phyloP scores from a whole-genome alignment of 2,329 filamentous ascomycete species.

The Aspergillus viridinutans region DNA sequence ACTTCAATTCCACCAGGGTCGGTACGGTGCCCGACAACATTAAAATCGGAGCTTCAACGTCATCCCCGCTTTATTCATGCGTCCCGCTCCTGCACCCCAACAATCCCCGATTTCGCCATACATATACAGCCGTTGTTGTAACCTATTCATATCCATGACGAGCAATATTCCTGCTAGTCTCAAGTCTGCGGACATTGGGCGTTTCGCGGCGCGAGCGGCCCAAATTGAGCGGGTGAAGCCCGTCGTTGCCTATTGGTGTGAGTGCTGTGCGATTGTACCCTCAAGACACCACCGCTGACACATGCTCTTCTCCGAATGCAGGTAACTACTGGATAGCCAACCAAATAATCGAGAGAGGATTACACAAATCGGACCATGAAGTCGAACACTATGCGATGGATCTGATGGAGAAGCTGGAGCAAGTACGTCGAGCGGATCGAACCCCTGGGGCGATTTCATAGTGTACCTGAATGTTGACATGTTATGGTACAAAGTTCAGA shows the following conservation, averaged over 20 bases:
- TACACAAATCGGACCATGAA: constrained; percentile 75
- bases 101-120: not conserved
- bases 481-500: constrained; percentile 55
- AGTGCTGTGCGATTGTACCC: constrained; percentile 32
- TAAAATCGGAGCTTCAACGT: constrained; percentile 15
- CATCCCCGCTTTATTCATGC: constrained; percentile 16
- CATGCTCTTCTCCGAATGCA: constrained; percentile 32
- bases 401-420: constrained; percentile 88
- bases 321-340: constrained; percentile 91
- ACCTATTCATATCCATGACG: constrained; percentile 55
- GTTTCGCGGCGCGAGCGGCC: constrained; percentile 75
- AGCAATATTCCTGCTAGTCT: constrained; percentile 66
- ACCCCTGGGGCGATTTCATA: not conserved
- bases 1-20: not conserved
- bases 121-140: constrained; percentile 1
- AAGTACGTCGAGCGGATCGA: constrained; percentile 44
- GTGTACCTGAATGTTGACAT: constrained; percentile 5
- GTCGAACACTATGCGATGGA: constrained; percentile 74
- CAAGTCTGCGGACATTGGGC: constrained; percentile 74
- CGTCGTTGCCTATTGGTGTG: constrained; percentile 93
- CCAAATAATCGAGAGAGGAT: constrained; percentile 74
- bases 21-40: not conserved
- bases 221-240: constrained; percentile 84
- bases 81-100: not conserved
- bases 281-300: constrained; percentile 15